phyloP scores from a whole-genome alignment of 2,329 filamentous ascomycete genomes.

The Diplodia sapinea region DNA sequence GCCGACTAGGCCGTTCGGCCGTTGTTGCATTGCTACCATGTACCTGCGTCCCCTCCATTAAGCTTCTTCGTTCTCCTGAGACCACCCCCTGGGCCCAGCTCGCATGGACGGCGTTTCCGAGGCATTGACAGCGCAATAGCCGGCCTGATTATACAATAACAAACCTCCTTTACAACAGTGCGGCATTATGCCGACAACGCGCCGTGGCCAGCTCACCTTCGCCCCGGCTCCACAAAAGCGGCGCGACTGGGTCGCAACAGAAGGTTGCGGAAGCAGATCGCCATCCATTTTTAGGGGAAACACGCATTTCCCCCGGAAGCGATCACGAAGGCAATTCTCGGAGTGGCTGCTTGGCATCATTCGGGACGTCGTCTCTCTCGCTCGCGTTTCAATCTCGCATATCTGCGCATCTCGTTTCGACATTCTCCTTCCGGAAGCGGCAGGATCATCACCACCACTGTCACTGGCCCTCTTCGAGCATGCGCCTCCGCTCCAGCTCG shows the following conservation, averaged over 20 bases:
- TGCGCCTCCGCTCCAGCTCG: slow-evolving; percentile 62
- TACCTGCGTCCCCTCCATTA: neutral
- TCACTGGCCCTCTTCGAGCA: slow-evolving; percentile 38
- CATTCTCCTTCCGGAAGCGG: neutral
- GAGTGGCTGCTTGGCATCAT: neutral
- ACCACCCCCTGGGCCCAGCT: neutral
- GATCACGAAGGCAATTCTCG: neutral
- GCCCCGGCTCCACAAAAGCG: neutral
- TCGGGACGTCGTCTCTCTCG: neutral
- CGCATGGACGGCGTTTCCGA: neutral
- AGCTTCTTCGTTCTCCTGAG: slow-evolving; percentile 1
- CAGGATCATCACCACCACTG: neutral
- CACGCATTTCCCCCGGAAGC: neutral
- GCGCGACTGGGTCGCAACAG: neutral
- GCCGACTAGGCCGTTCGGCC: neutral
- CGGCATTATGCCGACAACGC: slow-evolving; percentile 9
- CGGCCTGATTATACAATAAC: slow-evolving; percentile 2
- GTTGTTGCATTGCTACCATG: neutral
- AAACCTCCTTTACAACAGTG: neutral
- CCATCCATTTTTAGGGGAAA: neutral
- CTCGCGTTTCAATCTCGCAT: neutral
- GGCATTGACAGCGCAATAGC: neutral
- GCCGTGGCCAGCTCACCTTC: neutral
- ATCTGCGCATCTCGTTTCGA: neutral
- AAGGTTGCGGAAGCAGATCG: neutral